A percentile compares a stretch with the other conserved stretches of the same genome.
These are phyloP conservation scores for Iberis pinnata DNA, from an alignment of 345 rosid species.

Conservation along the genomic window DNA sequence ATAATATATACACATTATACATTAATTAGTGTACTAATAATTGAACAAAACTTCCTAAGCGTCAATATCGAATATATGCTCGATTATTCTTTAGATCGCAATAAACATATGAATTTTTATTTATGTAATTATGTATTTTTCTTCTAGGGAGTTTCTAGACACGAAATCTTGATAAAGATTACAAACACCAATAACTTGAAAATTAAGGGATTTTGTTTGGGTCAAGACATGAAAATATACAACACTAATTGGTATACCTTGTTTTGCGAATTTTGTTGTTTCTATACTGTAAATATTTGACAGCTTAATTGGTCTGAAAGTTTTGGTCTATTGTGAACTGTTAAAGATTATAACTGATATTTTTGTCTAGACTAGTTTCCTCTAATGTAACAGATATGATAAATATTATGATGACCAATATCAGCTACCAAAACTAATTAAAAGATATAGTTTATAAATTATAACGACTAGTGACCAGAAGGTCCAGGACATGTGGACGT, in stretches of 20 bases:
- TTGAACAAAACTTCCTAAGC: slow-evolving; percentile 13
- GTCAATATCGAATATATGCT: slow-evolving; percentile 22
- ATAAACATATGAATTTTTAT: slow-evolving; percentile 13
- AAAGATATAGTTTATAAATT: too few relatives aligned
- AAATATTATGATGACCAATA: background rate
- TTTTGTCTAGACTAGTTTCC: background rate
- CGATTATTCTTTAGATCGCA: slow-evolving; percentile 8
- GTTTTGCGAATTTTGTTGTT: slow-evolving; percentile 2
- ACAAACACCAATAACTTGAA: slow-evolving; percentile 6
- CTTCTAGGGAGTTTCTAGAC: slow-evolving; percentile 11
- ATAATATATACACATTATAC: background rate
- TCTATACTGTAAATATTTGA: background rate
- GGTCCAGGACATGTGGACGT: too few relatives aligned
- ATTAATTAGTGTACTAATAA: slow-evolving; percentile 21
- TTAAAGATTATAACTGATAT: slow-evolving; percentile 17
- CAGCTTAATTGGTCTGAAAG: slow-evolving; percentile 28
- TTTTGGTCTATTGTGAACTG: slow-evolving; percentile 16
- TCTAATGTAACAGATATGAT: slow-evolving; percentile 8
- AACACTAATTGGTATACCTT: background rate
- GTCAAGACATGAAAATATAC: background rate
- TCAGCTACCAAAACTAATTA: background rate
- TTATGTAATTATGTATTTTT: background rate
- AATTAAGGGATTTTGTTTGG: slow-evolving; percentile 1
- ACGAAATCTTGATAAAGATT: slow-evolving; percentile 24
- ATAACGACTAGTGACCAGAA: too few relatives aligned